phyloP scores from a whole-genome alignment of 176 grass and related monocot genomes.

The Panicum miliaceum region DNA sequence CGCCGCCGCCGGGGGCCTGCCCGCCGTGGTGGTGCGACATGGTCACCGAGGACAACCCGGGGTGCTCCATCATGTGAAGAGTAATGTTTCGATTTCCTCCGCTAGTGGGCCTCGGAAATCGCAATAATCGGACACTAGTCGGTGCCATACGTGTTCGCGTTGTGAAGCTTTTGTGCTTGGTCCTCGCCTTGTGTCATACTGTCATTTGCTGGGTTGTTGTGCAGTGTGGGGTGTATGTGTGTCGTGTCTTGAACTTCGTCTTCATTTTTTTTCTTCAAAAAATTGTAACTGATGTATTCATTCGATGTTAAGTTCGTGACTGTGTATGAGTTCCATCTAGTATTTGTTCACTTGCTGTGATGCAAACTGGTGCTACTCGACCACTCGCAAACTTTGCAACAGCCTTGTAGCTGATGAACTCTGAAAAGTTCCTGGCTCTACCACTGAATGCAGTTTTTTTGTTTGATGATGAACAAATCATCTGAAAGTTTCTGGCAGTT shows the following conservation, averaged over 20 bases:
- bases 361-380: neutral
- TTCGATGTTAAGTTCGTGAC: neutral
- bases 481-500: too few relatives aligned
- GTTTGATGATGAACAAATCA: too few relatives aligned
- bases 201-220: neutral
- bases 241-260: neutral
- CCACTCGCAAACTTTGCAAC: neutral
- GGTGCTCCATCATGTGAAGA: constrained; percentile 17
- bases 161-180: neutral
- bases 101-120: too few relatives aligned
- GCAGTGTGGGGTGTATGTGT: neutral
- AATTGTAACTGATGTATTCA: neutral
- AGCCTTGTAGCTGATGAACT: neutral
- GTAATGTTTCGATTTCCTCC: too few relatives aligned
- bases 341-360: neutral
- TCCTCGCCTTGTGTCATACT: neutral
- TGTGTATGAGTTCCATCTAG: neutral
- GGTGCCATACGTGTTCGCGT: neutral
- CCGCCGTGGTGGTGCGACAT: neutral
- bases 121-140: constrained; percentile 22
- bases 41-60: neutral
- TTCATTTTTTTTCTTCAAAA: neutral
- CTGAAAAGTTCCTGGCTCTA: neutral
- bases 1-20: neutral
- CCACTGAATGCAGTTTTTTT: too few relatives aligned